Base-by-base conservation (phyloP, 257 asterid species). In the Solanum medicagineum region DNA sequence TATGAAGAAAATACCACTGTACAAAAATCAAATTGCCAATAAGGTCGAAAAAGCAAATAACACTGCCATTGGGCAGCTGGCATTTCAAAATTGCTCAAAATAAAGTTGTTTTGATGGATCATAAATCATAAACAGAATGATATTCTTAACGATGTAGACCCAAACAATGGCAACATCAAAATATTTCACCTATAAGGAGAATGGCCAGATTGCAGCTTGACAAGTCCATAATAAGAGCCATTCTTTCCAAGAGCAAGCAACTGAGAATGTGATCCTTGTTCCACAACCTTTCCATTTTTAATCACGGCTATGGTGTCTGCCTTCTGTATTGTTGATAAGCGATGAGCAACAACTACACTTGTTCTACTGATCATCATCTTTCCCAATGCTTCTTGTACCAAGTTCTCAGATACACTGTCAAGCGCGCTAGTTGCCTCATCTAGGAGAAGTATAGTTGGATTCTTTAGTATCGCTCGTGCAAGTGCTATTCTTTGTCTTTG, bases 341-440 rank as follows among this genome's bases (percentile, higher is more conserved):
- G 90, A 83, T 94, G 98, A 22, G 97, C 98, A 6, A 94, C 93
- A 14, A 92, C 84, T 69, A 91, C 94, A 62, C 94, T 90, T 5
- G 95, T 94, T 87, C 95, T 86, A 1, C 89, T 89, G 1, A 90
- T 90, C 95, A 92, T 91, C 92, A 92, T 89, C 44, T 89, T 91
- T 89, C 92, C 96, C 73, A 93, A 29, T 14, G 98, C 93, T 81
- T 92, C 93, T 84, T 92, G 97, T 65, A 94, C 93, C 12, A 92
- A 66, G 20, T 85, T 93, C 63, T 93, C 98, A 0, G 97, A 93
- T 15, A 88, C 84, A 36, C 93, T 91, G 40, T 94, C 96, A 1
- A 93, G 89, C 20, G 97, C 95, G 36, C 96, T 94, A 4, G 96
- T 94, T 1, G 97, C 97, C 87, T 94, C 98, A 47, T 94, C 98